Evolutionary conservation across 2,329 filamentous ascomycete species (phyloP).

Genomic region (Venturia asperata): DNA sequence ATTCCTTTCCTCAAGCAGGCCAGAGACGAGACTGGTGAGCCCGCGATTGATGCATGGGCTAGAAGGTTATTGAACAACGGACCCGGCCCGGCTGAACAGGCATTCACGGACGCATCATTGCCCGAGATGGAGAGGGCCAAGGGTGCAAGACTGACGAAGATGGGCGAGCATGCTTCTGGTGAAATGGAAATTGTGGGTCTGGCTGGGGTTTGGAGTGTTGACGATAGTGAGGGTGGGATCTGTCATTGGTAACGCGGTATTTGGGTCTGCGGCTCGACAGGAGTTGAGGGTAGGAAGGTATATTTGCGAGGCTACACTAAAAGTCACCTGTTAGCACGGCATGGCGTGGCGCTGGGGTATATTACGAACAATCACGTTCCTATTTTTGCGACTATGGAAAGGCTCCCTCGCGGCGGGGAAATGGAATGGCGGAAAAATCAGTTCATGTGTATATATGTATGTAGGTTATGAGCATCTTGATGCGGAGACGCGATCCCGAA

Average conservation of each 20-base stretch:
- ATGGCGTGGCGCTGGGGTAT: not conserved
- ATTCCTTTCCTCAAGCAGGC: conserved; percentile 97
- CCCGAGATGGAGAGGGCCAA: conserved; percentile 38
- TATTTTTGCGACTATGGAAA: too few relatives aligned
- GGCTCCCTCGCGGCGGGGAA: too few relatives aligned
- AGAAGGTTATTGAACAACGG: conserved; percentile 50
- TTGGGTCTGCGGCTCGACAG: not conserved
- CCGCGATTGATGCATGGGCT: conserved; percentile 66
- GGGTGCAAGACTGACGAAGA: conserved; percentile 44
- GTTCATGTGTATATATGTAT: too few relatives aligned
- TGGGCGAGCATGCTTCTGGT: conserved; percentile 48
- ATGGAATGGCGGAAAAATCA: too few relatives aligned
- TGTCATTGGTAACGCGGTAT: conserved; percentile 43
- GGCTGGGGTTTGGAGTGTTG: conserved; percentile 81
- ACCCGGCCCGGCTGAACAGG: conserved; percentile 29
- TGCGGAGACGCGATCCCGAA: too few relatives aligned
- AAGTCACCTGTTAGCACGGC: not conserved
- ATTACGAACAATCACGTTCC: not conserved
- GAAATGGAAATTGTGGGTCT: conserved; percentile 59
- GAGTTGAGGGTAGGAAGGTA: not conserved
- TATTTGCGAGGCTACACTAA: not conserved
- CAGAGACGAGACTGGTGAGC: conserved; percentile 89
- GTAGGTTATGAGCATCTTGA: too few relatives aligned
- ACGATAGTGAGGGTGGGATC: conserved; percentile 64
- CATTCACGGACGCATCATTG: conserved; percentile 16